Evolutionary conservation across 106 monocot species (phyloP), one percentile per base, ranked within the genome.

Genomic region (Dendrobium officinale): DNA sequence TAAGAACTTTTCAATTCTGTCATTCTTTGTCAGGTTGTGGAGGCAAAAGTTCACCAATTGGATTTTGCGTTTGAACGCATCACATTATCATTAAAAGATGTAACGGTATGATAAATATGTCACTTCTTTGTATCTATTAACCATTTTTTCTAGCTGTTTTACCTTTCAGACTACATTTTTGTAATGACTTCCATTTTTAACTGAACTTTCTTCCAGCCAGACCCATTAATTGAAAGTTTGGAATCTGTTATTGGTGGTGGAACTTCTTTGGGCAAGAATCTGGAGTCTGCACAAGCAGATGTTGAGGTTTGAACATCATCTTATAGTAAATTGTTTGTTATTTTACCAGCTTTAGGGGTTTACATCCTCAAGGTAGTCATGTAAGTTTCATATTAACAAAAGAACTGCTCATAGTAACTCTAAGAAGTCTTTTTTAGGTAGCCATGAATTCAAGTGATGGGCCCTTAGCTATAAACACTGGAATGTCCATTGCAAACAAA

Each of bases 1-100:
- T 66, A 24, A 3, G 22, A 66, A 66, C 4, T 66, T 66, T 10
- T 24, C 6, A 9, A 26, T 24, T 37, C 27, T 72, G 13, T 72
- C 15, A 40, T 44, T 84, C 58, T 78, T 88, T 82, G 42, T 31
- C 85, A 96, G 96, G 82, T 88, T 78, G 66, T 98, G 51, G 92
- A 95, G 9, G 97, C 97, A 73, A 98, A 91, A 87, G 97, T 98
- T 83, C 89, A 89, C 82, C 90, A 94, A 77, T 83, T 98, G 75
- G 94, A 98, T 86, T 92, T 80, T 89, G 79, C 78, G 70, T 89
- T 87, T 77, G 91, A 87, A 72, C 90, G 94, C 43, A 94, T 98
- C 80, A 84, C 80, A 45, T 87, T 98, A 59, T 95, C 97, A 72
- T 81, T 98, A 26, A 98, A 89, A 84, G 94, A 92, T 76, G 85